Conservation (phyloP, 495 filamentous ascomycete genomes). For the Penicillium longicatenatum region DNA sequence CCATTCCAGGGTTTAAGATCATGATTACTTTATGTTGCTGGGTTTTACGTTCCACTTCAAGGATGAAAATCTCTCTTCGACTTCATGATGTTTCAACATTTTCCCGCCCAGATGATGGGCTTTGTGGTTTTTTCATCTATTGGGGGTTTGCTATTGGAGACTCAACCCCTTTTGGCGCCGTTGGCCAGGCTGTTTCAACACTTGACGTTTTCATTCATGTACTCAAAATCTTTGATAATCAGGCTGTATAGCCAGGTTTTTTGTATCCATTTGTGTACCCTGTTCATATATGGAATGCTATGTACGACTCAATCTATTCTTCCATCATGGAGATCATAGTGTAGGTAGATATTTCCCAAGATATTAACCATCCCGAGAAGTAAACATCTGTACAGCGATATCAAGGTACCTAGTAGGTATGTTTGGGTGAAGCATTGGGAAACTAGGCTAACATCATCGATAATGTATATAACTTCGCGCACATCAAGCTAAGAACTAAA, state of each 20-base stretch:
- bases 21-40: conserved; percentile 4
- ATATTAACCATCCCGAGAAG: no score
- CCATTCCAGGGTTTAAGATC: background rate
- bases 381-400: no score
- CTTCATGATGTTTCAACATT: conserved; percentile 6
- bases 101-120: conserved; percentile 9
- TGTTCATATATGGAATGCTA: conserved; percentile 8
- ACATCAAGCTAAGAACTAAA: no score
- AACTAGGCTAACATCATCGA: no score
- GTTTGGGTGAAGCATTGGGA: no score
- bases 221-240: conserved; percentile 17
- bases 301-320: background rate
- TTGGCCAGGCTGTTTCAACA: conserved; percentile 38
- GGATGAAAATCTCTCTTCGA: background rate
- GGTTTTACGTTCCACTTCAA: conserved; percentile 13
- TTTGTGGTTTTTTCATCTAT: conserved; percentile 11
- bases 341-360: background rate
- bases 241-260: conserved; percentile 3
- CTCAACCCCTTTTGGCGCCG: conserved; percentile 18
- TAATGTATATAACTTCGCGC: no score
- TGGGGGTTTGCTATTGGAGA: conserved; percentile 13
- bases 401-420: no score
- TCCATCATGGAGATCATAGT: background rate
- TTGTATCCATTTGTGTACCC: conserved; percentile 12
- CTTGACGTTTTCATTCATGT: conserved; percentile 26